Base-by-base conservation (phyloP, 179 eudicot species). In the Drosera spatulata region DNA sequence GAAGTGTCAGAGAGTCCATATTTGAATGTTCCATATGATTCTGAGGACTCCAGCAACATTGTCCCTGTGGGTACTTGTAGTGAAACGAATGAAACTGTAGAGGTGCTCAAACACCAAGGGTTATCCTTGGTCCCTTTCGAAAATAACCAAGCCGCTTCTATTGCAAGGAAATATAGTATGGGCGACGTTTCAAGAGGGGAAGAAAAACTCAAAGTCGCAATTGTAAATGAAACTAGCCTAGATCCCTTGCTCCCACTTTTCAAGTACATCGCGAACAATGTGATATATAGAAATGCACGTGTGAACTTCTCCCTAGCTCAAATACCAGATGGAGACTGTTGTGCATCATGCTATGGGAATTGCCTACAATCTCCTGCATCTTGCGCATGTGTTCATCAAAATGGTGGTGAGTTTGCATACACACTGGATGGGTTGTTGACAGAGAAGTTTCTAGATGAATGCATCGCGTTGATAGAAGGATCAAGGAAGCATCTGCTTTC, bases 241-340 rank as follows among this genome's bases (percentile, higher is more conserved):
- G 82, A 66, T 62, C 6, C 43, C 5, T 76, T 68, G 3, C 4
- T 6, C 4, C 86, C 90, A 53, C 55, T 69, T 8, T 84, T 84
- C 46, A 39, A 57, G 49, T 84, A 84, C 64, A 81, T 84, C 49
- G 77, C 84, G 3, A 66, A 65, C 39, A 84, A 67, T 61, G 75
- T 66, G 53, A 69, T 77, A 50, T 81, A 64, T 60, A 75, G 75
- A 60, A 77, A 66, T 69, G 90, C 90, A 10, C 50, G 66, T 60
- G 70, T 84, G 52, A 70, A 69, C 50, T 68, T 77, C 59, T 74
- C 82, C 50, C 70, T 84, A 55, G 82, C 90, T 52, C 80, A 80
- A 41, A 74, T 84, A 55, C 77, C 73, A 42, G 79, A 75, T 64
- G 69, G 63, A 10, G 58, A 68, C 63, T 74, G 82, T 49, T 84